Evolutionary conservation across 2,329 filamentous ascomycete genomes (phyloP).

Genomic region (Tolypocladium paradoxum): DNA sequence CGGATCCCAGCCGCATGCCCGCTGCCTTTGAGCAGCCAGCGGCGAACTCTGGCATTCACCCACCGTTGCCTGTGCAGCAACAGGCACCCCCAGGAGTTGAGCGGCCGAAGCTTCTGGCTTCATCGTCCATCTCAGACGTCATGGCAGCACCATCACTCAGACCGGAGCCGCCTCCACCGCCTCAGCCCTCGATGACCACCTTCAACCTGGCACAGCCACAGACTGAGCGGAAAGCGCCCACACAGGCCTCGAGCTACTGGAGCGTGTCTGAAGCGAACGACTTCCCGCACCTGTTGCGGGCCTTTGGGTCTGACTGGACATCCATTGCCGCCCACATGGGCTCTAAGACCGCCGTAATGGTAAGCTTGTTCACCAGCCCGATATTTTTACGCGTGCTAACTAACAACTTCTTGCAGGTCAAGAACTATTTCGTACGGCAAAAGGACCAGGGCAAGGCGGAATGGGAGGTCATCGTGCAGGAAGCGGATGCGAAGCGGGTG

Average conservation of each 20-base stretch:
- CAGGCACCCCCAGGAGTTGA: constrained; percentile 20
- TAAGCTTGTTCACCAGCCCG: constrained; percentile 26
- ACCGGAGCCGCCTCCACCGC: constrained; percentile 38
- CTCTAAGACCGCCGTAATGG: constrained; percentile 81
- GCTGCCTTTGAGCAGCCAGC: constrained; percentile 33
- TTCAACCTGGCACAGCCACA: constrained; percentile 37
- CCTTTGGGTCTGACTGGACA: constrained; percentile 71
- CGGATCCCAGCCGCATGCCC: constrained; percentile 29
- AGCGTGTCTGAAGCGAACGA: constrained; percentile 72
- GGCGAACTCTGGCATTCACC: constrained; percentile 27
- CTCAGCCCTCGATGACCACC: constrained; percentile 35
- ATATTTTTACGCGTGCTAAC: constrained; percentile 4
- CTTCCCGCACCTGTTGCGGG: constrained; percentile 59
- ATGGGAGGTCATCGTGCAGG: constrained; percentile 48
- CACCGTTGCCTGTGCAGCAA: constrained; percentile 26
- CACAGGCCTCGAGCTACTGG: constrained; percentile 73
- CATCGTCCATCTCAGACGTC: constrained; percentile 36
- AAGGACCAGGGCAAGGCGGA: constrained; percentile 48
- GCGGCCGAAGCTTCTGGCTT: constrained; percentile 20
- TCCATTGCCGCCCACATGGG: constrained; percentile 70
- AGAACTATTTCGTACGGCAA: constrained; percentile 57
- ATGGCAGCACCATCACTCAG: constrained; percentile 47
- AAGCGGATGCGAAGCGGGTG: constrained; percentile 45
- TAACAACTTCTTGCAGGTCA: constrained; percentile 35
- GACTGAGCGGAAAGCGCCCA: constrained; percentile 39